Evolutionary conservation across 129 eudicot genomes (phyloP).

Genomic region (Scalesia atractyloides): DNA sequence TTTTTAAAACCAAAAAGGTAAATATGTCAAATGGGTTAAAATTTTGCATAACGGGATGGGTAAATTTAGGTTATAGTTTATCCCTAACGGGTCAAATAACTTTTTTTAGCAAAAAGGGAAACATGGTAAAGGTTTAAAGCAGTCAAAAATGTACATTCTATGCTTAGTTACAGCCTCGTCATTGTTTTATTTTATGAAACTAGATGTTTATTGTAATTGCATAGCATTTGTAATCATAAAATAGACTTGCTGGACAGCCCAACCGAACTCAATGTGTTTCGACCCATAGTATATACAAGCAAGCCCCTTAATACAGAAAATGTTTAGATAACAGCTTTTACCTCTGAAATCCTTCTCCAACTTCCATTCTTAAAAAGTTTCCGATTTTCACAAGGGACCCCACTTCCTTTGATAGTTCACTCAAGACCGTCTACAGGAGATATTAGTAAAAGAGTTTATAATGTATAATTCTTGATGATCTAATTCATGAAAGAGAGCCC

Average conservation of each 20-base stretch:
- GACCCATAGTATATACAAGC: neutral
- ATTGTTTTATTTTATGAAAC: neutral
- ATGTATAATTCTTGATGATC: too few relatives aligned
- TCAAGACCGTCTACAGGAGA: constrained; percentile 56
- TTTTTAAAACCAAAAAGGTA: too few relatives aligned
- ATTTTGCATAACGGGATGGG: neutral
- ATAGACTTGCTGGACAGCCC: neutral
- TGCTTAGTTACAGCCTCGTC: neutral
- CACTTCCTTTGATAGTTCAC: constrained; percentile 73
- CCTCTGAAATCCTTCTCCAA: constrained; percentile 88
- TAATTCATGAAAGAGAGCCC: too few relatives aligned
- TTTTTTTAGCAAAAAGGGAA: neutral
- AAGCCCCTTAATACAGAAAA: neutral
- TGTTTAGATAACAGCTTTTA: constrained; percentile 25
- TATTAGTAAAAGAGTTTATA: too few relatives aligned
- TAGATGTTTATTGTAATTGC: neutral
- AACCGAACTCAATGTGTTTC: constrained; percentile 1
- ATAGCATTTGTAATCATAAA: neutral
- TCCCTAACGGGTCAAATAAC: neutral
- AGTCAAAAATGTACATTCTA: neutral
- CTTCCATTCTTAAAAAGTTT: constrained; percentile 78
- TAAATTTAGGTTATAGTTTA: neutral
- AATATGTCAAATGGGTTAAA: too few relatives aligned
- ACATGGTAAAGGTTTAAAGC: neutral
- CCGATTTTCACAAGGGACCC: constrained; percentile 82